Evolutionary conservation across 306 rosid genomes (phyloP).

Genomic region (Carpinus fangiana): DNA sequence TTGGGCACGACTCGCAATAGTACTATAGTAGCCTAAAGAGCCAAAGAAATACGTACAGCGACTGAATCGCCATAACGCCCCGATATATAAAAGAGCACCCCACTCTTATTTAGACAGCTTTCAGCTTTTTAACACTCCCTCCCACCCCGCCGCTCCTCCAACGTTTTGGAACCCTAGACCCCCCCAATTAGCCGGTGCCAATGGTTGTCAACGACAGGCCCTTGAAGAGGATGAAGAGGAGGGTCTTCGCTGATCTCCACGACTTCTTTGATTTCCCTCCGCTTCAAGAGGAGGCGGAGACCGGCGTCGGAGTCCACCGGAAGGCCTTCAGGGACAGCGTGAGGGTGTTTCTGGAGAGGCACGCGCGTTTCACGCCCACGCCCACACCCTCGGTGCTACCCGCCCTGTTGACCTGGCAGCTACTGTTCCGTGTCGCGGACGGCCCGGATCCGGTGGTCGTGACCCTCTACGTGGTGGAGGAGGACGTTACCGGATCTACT

Average conservation of each 20-base stretch:
- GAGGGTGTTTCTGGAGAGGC: conserved; percentile 16
- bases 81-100: neutral
- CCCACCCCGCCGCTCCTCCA: neutral
- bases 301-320: neutral
- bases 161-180: neutral
- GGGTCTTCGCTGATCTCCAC: conserved; percentile 21
- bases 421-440: conserved; percentile 12
- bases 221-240: conserved; percentile 23
- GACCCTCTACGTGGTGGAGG: conserved; percentile 33
- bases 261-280: conserved; percentile 34
- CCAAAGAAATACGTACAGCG: too few species aligned
- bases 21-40: too few species aligned
- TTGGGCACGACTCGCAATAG: too few species aligned
- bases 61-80: too few species aligned
- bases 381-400: conserved; percentile 22
- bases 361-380: conserved; percentile 33
- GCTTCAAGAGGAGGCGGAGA: neutral
- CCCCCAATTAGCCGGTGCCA: neutral
- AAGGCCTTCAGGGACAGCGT: conserved; percentile 28
- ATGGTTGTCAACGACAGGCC: conserved; percentile 29
- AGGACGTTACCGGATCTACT: conserved; percentile 36
- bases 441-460: conserved; percentile 11
- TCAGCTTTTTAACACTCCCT: neutral
- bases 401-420: conserved; percentile 20
- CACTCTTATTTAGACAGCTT: neutral